A percentile compares a stretch with the other conserved stretches of the same genome.
Conservation (phyloP, 495 filamentous ascomycete species). For the Neurospora sp. region DNA sequence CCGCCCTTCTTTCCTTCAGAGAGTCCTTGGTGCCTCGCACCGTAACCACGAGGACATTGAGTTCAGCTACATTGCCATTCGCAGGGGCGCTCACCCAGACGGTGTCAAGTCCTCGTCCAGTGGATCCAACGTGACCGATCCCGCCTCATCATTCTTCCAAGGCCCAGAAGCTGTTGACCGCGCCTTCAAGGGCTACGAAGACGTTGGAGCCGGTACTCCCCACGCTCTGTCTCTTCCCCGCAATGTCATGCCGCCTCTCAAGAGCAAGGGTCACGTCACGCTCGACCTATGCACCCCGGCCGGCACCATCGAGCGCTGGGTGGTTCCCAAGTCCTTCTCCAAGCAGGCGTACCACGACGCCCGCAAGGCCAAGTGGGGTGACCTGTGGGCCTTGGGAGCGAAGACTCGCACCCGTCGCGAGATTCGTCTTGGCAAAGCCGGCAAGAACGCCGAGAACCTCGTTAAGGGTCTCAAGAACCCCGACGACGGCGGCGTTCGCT, state of each 20-base stretch:
- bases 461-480: slow-evolving; percentile 1
- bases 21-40: slow-evolving; percentile 54
- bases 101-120: slow-evolving; percentile 34
- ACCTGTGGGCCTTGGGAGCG: slow-evolving; percentile 89
- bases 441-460: slow-evolving; percentile 2
- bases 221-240: slow-evolving; percentile 67
- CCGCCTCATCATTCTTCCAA: slow-evolving; percentile 3
- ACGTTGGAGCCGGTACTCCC: slow-evolving; percentile 18
- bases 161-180: slow-evolving; percentile 19
- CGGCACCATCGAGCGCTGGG: slow-evolving; percentile 89
- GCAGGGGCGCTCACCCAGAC: slow-evolving; percentile 47
- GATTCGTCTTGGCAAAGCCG: slow-evolving; percentile 47
- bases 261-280: slow-evolving; percentile 76
- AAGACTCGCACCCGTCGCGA: slow-evolving; percentile 64
- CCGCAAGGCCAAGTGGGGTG: slow-evolving; percentile 82
- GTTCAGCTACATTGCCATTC: slow-evolving; percentile 84
- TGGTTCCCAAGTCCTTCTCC: slow-evolving; percentile 70
- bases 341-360: slow-evolving; percentile 81
- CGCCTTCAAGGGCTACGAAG: slow-evolving; percentile 35
- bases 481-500: slow-evolving; percentile 33
- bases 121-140: slow-evolving; percentile 1
- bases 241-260: slow-evolving; percentile 67
- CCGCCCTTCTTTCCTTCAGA: slow-evolving; percentile 71
- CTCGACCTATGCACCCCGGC: slow-evolving; percentile 84
- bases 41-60: slow-evolving; percentile 83